Base-by-base conservation (phyloP, 331 rosid genomes). In the Quercus phellos region DNA sequence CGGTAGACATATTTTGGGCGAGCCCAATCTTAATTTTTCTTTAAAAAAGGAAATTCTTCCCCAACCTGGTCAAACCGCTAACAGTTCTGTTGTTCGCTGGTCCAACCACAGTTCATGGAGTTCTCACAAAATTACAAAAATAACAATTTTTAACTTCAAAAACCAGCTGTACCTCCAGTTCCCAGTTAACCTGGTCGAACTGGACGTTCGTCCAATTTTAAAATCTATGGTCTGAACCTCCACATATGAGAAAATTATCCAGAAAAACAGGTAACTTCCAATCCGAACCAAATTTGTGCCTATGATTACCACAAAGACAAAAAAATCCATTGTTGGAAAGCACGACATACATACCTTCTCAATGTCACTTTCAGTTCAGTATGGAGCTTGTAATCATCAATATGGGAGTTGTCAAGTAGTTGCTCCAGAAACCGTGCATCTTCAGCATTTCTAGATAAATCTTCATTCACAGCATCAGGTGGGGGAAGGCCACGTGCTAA, bases 401-500 rank as follows among this genome's bases (percentile, higher is more conserved):
- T 92, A 78, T 93, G 92, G 72, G 99, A 91, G 86, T 90, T 95
- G 85, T 95, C 99, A 81, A 95, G 99, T 69, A 95, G 89, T 80
- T 95, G 99, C 81, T 95, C 99, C 75, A 95, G 83, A 87, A 95
- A 95, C 79, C 82, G 87, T 66, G 94, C 86, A 81, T 95, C 99
- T 73, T 93, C 99, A 61, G 89, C 84, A 71, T 83, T 93, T 74
- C 86, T 83, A 32, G 91, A 87, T 59, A 90, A 77, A 70, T 80
- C 87, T 78, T 91, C 93, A 70, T 90, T 87, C 53, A 92, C 77
- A 75, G 92, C 97, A 83, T 64, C 79, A 26, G 97, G 99, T 74
- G 91, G 94, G 72, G 98, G 97, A 84, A 95, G 90, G 79, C 99
- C 99, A 26, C 97, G 90, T 3, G 99, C 97, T 72, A 95, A 82